phyloP scores from a whole-genome alignment of 1,284 basidiomycete species.

The Macrocystidia cucumis region DNA sequence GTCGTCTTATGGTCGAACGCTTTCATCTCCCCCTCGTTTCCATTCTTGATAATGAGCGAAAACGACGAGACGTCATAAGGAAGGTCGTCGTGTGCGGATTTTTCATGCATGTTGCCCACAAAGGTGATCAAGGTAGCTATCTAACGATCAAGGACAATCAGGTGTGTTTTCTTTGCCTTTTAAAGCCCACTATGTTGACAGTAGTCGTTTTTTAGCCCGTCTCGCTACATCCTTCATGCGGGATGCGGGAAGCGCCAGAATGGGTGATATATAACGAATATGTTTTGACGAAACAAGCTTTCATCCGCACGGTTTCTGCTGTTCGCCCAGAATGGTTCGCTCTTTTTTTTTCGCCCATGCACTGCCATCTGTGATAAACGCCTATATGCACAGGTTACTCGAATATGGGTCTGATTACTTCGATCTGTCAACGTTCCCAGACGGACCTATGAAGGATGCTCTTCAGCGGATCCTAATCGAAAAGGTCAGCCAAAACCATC shows the following conservation, averaged over 20 bases:
- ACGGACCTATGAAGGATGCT: conserved; percentile 70
- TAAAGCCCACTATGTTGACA: background rate
- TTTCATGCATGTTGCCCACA: conserved; percentile 98
- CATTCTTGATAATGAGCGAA: conserved; percentile 73
- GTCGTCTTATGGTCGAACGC: conserved; percentile 94
- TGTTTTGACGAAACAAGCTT: conserved; percentile 85
- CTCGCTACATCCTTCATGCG: conserved; percentile 90
- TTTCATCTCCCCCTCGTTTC: conserved; percentile 79
- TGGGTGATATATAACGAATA: conserved; percentile 99
- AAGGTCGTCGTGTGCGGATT: conserved; percentile 88
- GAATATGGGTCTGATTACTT: conserved; percentile 82
- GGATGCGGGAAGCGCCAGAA: conserved; percentile 88
- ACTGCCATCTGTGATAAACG: conserved; percentile 3
- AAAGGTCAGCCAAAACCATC: too few relatives aligned
- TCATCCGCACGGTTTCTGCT: conserved; percentile 90
- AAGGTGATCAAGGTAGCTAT: conserved; percentile 85
- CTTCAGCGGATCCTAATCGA: conserved; percentile 42
- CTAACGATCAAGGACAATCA: conserved; percentile 94
- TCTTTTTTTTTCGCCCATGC: conserved; percentile 2
- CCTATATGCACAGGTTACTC: conserved; percentile 52
- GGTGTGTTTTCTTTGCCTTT: conserved; percentile 26
- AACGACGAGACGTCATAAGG: conserved; percentile 76
- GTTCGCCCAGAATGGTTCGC: conserved; percentile 83
- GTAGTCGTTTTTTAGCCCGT: conserved; percentile 52
- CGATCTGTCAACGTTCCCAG: conserved; percentile 58